These are phyloP conservation scores for Onygenales sp. DNA, from an alignment of 2,329 filamentous ascomycete species.

Conservation along the genomic window DNA sequence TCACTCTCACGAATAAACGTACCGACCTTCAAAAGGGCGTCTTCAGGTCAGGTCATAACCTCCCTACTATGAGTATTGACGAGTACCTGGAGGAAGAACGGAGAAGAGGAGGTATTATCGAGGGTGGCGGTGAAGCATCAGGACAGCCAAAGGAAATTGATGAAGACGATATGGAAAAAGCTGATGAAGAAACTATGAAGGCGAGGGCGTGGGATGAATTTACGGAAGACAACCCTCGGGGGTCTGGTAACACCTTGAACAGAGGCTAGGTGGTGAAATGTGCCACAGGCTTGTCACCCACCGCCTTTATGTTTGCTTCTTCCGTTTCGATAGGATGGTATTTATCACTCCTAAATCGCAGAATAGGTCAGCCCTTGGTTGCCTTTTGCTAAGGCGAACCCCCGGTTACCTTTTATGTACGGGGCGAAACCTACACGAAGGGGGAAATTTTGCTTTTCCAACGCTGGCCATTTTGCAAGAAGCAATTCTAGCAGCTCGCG, in stretches of 20 bases:
- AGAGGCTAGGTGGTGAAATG: conserved; percentile 26
- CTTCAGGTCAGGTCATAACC: conserved; percentile 81
- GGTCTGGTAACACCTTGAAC: conserved; percentile 41
- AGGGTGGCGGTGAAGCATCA: conserved; percentile 75
- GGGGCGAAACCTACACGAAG: conserved; percentile 3
- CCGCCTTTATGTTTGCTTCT: too few species aligned
- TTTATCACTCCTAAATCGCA: background rate
- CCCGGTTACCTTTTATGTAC: background rate
- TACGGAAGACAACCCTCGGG: conserved; percentile 74
- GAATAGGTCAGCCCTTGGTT: background rate
- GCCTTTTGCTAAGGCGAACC: background rate
- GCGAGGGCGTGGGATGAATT: conserved; percentile 94
- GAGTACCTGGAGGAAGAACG: conserved; percentile 93
- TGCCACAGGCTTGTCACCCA: too few species aligned
- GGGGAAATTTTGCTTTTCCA: conserved; percentile 10
- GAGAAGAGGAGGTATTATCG: conserved; percentile 74
- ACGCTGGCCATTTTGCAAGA: conserved; percentile 12
- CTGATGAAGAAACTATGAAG: conserved; percentile 85
- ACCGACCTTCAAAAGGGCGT: conserved; percentile 69
- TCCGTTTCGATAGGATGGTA: background rate
- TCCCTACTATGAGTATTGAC: conserved; percentile 96
- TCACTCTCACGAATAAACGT: conserved; percentile 71
- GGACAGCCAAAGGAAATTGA: conserved; percentile 62
- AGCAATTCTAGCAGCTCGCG: conserved; percentile 10
- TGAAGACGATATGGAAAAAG: conserved; percentile 82